Conservation (phyloP, 2,329 filamentous ascomycete genomes). For the Thelonectria discophora region DNA sequence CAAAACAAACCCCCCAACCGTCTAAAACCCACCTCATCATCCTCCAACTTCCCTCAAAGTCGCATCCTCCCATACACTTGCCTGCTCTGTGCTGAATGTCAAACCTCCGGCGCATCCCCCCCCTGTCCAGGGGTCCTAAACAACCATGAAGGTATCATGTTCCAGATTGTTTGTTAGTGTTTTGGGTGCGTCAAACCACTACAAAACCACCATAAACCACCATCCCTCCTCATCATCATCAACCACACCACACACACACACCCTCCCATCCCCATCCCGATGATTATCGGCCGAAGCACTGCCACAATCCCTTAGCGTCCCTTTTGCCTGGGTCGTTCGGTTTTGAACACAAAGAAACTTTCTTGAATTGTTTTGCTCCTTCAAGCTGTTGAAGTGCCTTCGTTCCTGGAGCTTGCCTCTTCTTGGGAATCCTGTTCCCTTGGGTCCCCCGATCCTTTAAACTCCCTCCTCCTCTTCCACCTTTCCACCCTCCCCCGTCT, state of each 20-base stretch:
- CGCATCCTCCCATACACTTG: slow-evolving; percentile 25
- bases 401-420: neutral
- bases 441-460: neutral
- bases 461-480: neutral
- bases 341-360: slow-evolving; percentile 1
- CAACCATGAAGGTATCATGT: neutral
- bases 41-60: slow-evolving; percentile 40
- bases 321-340: slow-evolving; percentile 11
- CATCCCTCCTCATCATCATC: neutral
- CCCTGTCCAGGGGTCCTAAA: slow-evolving; percentile 9
- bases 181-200: neutral
- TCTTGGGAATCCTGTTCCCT: neutral
- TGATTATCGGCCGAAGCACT: slow-evolving; percentile 40
- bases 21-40: slow-evolving; percentile 34
- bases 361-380: slow-evolving; percentile 7
- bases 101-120: slow-evolving; percentile 19
- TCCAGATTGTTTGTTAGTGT: neutral
- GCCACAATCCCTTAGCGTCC: slow-evolving; percentile 27
- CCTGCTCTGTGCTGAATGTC: slow-evolving; percentile 24
- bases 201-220: neutral
- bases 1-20: neutral
- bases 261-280: neutral
- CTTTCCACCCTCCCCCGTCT: neutral
- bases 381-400: too few relatives aligned
- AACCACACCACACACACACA: neutral